Conservation (phyloP, 1,139 yeast genomes). For the Nadsonia commutata region DNA sequence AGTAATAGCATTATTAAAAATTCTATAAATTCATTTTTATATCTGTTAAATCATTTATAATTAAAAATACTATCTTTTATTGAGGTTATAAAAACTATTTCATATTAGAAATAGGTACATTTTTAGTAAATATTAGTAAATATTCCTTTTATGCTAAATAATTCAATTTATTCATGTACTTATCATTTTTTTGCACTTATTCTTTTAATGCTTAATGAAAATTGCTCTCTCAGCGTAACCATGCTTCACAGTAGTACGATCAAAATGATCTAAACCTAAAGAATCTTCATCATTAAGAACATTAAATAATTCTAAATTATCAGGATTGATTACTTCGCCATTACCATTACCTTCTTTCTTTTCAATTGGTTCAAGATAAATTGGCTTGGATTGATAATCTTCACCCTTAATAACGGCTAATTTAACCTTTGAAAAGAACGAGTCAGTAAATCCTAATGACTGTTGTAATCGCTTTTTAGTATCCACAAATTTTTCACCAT, state of each 20-base stretch:
- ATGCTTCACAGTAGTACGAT: constrained; percentile 33
- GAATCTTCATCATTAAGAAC: constrained; percentile 36
- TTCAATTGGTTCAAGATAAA: constrained; percentile 36
- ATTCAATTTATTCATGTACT: too few relatives aligned
- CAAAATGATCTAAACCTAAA: constrained; percentile 79
- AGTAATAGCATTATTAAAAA: neutral
- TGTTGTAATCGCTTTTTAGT: constrained; percentile 57
- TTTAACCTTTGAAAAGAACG: constrained; percentile 62
- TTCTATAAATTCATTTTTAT: too few relatives aligned
- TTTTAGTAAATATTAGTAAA: too few relatives aligned
- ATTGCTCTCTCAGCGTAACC: constrained; percentile 40
- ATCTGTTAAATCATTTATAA: too few relatives aligned
- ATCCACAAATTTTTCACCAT: constrained; percentile 43
- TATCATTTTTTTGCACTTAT: neutral
- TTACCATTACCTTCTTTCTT: constrained; percentile 6
- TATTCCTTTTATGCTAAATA: too few relatives aligned
- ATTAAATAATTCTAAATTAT: constrained; percentile 37
- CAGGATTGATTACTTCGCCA: constrained; percentile 1
- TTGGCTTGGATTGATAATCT: constrained; percentile 22
- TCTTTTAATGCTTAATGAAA: constrained; percentile 26
- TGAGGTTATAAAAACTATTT: too few relatives aligned
- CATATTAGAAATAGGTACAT: too few relatives aligned
- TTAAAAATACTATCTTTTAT: neutral
- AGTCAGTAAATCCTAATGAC: constrained; percentile 58
- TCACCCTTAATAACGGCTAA: constrained; percentile 31